These are phyloP conservation scores for Eucalyptus regnans DNA, from an alignment of 345 rosid species.

Conservation along the genomic window DNA sequence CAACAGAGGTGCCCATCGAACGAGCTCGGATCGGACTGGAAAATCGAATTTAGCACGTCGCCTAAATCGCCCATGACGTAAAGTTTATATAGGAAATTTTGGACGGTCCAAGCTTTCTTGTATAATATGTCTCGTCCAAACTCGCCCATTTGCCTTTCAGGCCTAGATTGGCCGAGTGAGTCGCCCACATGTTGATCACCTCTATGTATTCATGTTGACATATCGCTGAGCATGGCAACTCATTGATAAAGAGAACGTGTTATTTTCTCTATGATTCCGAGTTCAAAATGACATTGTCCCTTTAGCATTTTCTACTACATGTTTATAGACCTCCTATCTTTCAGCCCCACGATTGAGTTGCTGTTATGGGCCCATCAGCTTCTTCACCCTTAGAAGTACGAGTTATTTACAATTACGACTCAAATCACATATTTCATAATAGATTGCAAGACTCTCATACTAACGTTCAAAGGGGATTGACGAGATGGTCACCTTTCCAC, in stretches of 20 bases:
- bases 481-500: neutral
- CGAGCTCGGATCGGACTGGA: neutral
- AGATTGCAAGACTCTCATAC: neutral
- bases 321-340: neutral
- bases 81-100: neutral
- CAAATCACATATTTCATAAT: accelerated
- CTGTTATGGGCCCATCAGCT: neutral
- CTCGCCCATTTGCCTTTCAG: neutral
- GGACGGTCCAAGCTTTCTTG: neutral
- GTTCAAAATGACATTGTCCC: neutral
- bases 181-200: neutral
- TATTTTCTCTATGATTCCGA: neutral
- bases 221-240: neutral
- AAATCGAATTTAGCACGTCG: accelerated
- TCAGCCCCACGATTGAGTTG: neutral
- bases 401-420: neutral
- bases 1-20: neutral
- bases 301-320: neutral
- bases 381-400: accelerated
- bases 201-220: neutral
- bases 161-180: neutral
- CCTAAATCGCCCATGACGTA: neutral
- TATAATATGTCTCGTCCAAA: neutral
- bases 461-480: neutral
- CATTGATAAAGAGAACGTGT: neutral